Evolutionary conservation across 2,329 filamentous ascomycete species (phyloP), one percentile per base, ranked within the genome.

Genomic region (Colletotrichum lupini): DNA sequence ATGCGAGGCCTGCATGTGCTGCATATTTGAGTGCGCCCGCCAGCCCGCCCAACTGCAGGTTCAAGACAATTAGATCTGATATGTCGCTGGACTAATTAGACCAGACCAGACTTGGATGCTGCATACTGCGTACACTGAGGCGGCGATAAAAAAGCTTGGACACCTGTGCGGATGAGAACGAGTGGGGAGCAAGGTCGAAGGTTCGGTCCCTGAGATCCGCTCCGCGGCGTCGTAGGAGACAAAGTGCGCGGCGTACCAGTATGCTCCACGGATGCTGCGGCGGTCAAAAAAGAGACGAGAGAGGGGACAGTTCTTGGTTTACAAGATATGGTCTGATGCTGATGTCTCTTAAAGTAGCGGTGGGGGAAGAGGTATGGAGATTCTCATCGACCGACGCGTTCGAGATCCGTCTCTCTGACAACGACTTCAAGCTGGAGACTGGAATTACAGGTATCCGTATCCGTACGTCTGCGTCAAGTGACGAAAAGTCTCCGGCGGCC

Each of bases 151-250:
- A 59, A 52, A 56, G 67, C 28, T 42, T 12, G 46, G 57, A 57
- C 35, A 65, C 59, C 19, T n/a, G 49, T 53, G 55, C 65, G 71
- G 56, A 66, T 42, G 53, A n/a, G 9, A 32, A 37, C 22, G 28
- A 26, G 71, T 66, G 67, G 46, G 56, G 46, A 65, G 5, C 30
- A 26, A 64, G 35, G 49, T 57, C 60, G 61, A 73, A 67, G 71
- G 60, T 73, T 71, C 61, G 67, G 67, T 73, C 67, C 67, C 71
- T 71, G 56, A 61, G 67, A 66, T 66, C 71, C 71, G 67, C 42
- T 22, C 37, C 16, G 42, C 19, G 19, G 16, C 16, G 19, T 49
- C 42, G 19, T 19, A 49, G 42, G 19, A 49, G 42, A 49, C 57
- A 57, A 71, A 49, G 59, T 49, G 56, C 70, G 67, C 56, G 49